Evolutionary conservation across 805 yeast genomes (phyloP), one percentile per base, ranked within the genome.

Genomic region (Saccharomycopsis olivae): DNA sequence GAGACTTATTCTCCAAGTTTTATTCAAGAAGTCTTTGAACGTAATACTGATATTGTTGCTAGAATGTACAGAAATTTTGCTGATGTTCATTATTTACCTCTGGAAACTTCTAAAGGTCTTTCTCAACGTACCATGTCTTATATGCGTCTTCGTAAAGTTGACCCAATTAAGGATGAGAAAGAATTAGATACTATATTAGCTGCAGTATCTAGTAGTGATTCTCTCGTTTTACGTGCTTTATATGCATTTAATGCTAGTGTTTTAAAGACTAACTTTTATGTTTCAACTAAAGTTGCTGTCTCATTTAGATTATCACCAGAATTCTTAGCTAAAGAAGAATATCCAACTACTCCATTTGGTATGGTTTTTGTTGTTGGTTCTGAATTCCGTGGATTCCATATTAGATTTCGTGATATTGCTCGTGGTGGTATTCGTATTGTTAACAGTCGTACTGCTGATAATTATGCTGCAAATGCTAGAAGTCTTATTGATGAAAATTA

Each of bases 361-460:
- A 83, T 89, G 80, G 89, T 89, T 65, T 78, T 89, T 51, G 82
- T 88, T 44, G 95, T 92, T 48, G 98, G 98, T 47, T 83, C 87
- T 48, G 96, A 92, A 56, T 89, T 89, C 64, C 75, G 96, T 60
- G 98, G 96, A 19, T 92, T 89, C 81, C 98, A 89, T 58, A 80
- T 92, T 47, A 74, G 98, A 61, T 89, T 89, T 66, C 77, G 96
- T 59, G 97, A 89, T 61, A 87, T 89, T 56, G 95, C 98, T 16
- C 76, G 98, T 60, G 98, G 98, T 60, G 98, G 98, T 59, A 92
- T 89, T 52, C 77, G 98, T 62, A 83, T 89, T 55, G 97, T 89
- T 51, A 78, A 79, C 56, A 83, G 95, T 5, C 75, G 92, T 56
- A 80, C 85, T 34, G 64, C 66, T 43, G 97, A 92, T 62, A 87